Evolutionary conservation across 2,329 filamentous ascomycete species (phyloP).

Genomic region (Bisporella sp.): DNA sequence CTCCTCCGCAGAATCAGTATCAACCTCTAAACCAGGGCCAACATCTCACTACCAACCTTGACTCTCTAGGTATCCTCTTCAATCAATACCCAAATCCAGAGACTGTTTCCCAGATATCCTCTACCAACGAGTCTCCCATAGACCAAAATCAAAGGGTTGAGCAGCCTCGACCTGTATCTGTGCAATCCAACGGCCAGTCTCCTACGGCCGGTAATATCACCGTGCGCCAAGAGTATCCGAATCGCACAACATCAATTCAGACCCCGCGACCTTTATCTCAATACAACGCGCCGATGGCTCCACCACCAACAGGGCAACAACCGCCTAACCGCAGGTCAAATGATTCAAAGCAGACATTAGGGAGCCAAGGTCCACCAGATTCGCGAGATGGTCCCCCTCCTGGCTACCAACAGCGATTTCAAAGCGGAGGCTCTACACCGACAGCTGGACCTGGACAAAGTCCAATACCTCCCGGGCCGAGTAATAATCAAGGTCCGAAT

Average conservation of each 20-base stretch:
- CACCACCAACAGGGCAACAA: conserved; percentile 14
- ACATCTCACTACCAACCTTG: conserved; percentile 27
- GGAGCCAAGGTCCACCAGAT: conserved; percentile 18
- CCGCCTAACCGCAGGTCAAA: conserved; percentile 21
- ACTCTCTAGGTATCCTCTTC: conserved; percentile 20
- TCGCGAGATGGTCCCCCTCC: conserved; percentile 21
- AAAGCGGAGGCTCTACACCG: conserved; percentile 14
- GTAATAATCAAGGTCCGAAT: conserved; percentile 16
- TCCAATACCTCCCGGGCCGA: conserved; percentile 13
- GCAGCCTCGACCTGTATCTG: background rate
- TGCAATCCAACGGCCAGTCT: conserved; percentile 18
- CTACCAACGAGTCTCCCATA: conserved; percentile 45
- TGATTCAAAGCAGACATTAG: conserved; percentile 21
- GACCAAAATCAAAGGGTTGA: conserved; percentile 20
- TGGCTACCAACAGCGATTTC: conserved; percentile 21
- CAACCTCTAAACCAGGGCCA: conserved; percentile 17
- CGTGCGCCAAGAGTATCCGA: conserved; percentile 18
- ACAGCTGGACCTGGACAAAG: conserved; percentile 20
- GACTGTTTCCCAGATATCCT: conserved; percentile 53
- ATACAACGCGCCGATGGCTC: conserved; percentile 21
- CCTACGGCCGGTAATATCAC: conserved; percentile 12
- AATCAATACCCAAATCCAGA: conserved; percentile 43
- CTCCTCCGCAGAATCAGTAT: conserved; percentile 21
- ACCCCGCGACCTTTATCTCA: conserved; percentile 20
- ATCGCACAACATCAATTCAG: conserved; percentile 20